Conservation (phyloP, 1,139 yeast genomes). For the Candida neerlandica region DNA sequence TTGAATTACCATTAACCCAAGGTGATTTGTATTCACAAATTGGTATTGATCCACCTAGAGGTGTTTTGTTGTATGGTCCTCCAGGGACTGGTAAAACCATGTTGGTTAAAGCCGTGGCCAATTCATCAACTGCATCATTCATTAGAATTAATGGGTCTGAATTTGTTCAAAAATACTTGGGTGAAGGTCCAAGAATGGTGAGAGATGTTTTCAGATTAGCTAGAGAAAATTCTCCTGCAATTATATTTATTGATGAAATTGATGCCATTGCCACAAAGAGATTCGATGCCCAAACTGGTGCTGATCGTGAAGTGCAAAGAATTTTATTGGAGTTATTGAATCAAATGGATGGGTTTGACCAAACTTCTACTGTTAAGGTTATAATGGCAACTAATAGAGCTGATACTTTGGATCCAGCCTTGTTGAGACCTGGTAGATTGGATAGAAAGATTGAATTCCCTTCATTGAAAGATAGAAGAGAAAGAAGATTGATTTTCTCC, state of each 20-base stretch:
- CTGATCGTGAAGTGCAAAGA: slow-evolving; percentile 99
- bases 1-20: slow-evolving; percentile 93
- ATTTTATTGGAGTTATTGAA: slow-evolving; percentile 91
- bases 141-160: slow-evolving; percentile 98
- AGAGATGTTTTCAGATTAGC: slow-evolving; percentile 97
- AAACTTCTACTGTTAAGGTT: slow-evolving; percentile 91
- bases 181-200: slow-evolving; percentile 99
- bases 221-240: slow-evolving; percentile 94
- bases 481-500: slow-evolving; percentile 92
- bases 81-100: slow-evolving; percentile 99
- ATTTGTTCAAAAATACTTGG: slow-evolving; percentile 95
- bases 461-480: slow-evolving; percentile 92
- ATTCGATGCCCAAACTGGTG: slow-evolving; percentile 99
- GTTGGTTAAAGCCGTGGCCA: slow-evolving; percentile 98
- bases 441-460: slow-evolving; percentile 99
- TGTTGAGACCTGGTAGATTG: slow-evolving; percentile 96
- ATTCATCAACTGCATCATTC: slow-evolving; percentile 91
- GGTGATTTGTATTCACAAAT: slow-evolving; percentile 95
- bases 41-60: slow-evolving; percentile 99
- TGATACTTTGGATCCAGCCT: slow-evolving; percentile 95
- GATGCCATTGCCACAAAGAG: slow-evolving; percentile 99
- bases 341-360: slow-evolving; percentile 99
- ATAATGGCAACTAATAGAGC: slow-evolving; percentile 99
- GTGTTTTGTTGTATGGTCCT: slow-evolving; percentile 95
- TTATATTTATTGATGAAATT: slow-evolving; percentile 95